Conservation (phyloP, 371 early-diverging fungal species). For the Lichtheimia ramosa region DNA sequence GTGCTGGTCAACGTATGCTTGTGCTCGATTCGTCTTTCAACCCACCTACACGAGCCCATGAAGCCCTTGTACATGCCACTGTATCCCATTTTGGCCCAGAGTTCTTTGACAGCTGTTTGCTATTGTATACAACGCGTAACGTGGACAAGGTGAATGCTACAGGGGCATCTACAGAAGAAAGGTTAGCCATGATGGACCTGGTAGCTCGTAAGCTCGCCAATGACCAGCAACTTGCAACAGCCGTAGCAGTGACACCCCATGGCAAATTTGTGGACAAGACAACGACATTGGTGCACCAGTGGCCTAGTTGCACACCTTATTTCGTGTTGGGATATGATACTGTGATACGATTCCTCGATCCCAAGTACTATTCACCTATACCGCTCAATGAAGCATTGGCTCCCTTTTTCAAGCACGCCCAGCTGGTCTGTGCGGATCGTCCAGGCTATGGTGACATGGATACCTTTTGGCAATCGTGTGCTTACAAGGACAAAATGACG, state of each 20-base stretch:
- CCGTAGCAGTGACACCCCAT: slow-evolving; percentile 54
- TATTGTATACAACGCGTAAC: slow-evolving; percentile 60
- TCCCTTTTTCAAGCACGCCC: slow-evolving; percentile 50
- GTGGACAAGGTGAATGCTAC: slow-evolving; percentile 52
- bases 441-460: slow-evolving; percentile 23
- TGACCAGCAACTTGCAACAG: slow-evolving; percentile 8
- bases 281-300: slow-evolving; percentile 19
- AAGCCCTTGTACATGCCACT: slow-evolving; percentile 32
- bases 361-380: slow-evolving; percentile 54
- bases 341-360: slow-evolving; percentile 56
- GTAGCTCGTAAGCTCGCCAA: slow-evolving; percentile 27
- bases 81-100: slow-evolving; percentile 16
- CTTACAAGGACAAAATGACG: slow-evolving; percentile 13
- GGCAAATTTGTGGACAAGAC: slow-evolving; percentile 66
- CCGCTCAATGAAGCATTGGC: slow-evolving; percentile 35
- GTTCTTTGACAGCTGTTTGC: slow-evolving; percentile 41
- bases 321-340: slow-evolving; percentile 71
- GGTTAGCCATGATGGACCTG: slow-evolving; percentile 58
- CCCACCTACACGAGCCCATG: slow-evolving; percentile 66
- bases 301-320: slow-evolving; percentile 28
- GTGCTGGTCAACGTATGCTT: slow-evolving; percentile 5
- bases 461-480: slow-evolving; percentile 18
- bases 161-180: slow-evolving; percentile 48
- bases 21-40: slow-evolving; percentile 71
- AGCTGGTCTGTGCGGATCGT: slow-evolving; percentile 53